These are phyloP conservation scores for Aspergillus sclerotioniger DNA, from an alignment of 495 filamentous ascomycete genomes.

Conservation along the genomic window DNA sequence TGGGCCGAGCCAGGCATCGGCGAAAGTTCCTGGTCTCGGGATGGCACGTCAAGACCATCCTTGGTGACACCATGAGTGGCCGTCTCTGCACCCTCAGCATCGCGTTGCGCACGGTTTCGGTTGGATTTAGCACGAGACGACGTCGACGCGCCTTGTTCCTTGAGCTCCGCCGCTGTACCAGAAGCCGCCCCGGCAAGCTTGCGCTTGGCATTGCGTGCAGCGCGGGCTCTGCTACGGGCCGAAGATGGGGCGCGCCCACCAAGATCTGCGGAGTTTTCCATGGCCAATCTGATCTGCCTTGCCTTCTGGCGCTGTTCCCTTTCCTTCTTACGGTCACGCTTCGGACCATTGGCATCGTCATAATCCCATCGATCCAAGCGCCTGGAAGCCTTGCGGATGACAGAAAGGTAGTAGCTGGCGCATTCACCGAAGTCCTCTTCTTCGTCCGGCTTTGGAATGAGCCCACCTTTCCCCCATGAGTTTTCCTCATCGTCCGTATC, in stretches of 20 bases:
- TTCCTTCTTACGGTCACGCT: constrained; percentile 42
- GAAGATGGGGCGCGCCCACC: constrained; percentile 14
- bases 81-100: constrained; percentile 14
- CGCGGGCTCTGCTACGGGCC: constrained; percentile 24
- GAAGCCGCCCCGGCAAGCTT: constrained; percentile 32
- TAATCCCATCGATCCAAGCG: constrained; percentile 73
- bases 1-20: constrained; percentile 17
- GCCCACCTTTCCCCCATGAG: constrained; percentile 60
- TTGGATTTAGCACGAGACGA: constrained; percentile 32
- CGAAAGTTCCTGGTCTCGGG: constrained; percentile 24
- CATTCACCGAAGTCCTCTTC: constrained; percentile 82
- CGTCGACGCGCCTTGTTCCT: constrained; percentile 20
- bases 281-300: constrained; percentile 17
- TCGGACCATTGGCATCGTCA: constrained; percentile 49
- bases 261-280: constrained; percentile 15
- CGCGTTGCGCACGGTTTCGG: constrained; percentile 27
- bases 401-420: constrained; percentile 66
- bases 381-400: constrained; percentile 64
- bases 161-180: constrained; percentile 22
- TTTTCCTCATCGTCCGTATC: constrained; percentile 75
- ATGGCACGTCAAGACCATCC: constrained; percentile 20
- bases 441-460: constrained; percentile 62
- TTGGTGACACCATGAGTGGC: constrained; percentile 17
- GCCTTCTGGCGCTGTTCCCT: constrained; percentile 43
- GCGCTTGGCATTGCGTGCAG: constrained; percentile 34